Percentiles rank a stretch among this genome's conserved stretches.
Conservation (phyloP, 495 filamentous ascomycete species). For the Xylaria longipes region DNA sequence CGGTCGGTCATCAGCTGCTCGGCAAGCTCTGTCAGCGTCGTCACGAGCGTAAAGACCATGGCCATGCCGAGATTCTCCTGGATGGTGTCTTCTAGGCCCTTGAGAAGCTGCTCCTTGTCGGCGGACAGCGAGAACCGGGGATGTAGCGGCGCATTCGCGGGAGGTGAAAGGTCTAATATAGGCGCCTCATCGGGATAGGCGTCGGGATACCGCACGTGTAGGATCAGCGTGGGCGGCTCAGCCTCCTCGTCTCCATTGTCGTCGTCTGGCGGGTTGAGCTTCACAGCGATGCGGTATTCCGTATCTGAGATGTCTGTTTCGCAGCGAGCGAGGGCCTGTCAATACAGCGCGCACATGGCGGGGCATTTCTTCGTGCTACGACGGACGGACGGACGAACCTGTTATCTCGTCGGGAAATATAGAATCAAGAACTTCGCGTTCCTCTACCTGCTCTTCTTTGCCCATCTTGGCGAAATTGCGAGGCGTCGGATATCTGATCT, state of each 20-base stretch:
- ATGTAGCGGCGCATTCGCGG: constrained; percentile 71
- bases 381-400: constrained; percentile 56
- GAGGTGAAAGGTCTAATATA: constrained; percentile 72
- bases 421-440: constrained; percentile 95
- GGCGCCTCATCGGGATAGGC: constrained; percentile 88
- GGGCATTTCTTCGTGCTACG: constrained; percentile 22
- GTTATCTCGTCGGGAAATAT: constrained; percentile 98
- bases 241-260: constrained; percentile 56
- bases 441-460: constrained; percentile 90
- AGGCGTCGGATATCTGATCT: not conserved
- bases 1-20: constrained; percentile 80
- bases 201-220: constrained; percentile 85
- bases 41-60: constrained; percentile 95
- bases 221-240: constrained; percentile 69
- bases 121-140: constrained; percentile 59
- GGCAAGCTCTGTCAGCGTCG: constrained; percentile 83
- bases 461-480: constrained; percentile 67
- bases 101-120: constrained; percentile 75
- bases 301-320: constrained; percentile 80
- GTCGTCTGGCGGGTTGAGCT: constrained; percentile 72
- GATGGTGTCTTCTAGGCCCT: constrained; percentile 70
- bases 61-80: constrained; percentile 94
- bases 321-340: not conserved
- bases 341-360: constrained; percentile 23
- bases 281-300: constrained; percentile 82